Evolutionary conservation across 1,284 basidiomycete species (phyloP).

Genomic region (Apiotrichum veenhuisii): DNA sequence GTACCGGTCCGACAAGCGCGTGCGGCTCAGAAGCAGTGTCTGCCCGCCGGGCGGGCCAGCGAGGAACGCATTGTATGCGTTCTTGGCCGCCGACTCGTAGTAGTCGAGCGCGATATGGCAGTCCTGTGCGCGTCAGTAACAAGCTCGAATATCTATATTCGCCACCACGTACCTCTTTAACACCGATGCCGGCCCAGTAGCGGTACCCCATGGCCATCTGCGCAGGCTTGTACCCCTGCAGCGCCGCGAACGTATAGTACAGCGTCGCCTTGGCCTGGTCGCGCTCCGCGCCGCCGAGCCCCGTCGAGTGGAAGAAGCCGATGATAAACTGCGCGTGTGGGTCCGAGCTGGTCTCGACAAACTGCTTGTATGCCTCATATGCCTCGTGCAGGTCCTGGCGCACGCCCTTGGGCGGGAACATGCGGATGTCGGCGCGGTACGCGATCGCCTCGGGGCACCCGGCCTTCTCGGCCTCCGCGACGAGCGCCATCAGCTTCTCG

Average conservation of each 20-base stretch:
- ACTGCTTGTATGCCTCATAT: slow-evolving; percentile 18
- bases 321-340: slow-evolving; percentile 77
- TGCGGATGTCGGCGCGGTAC: slow-evolving; percentile 64
- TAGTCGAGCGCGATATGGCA: slow-evolving; percentile 76
- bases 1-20: slow-evolving; percentile 79
- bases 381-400: slow-evolving; percentile 36
- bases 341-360: slow-evolving; percentile 54
- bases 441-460: slow-evolving; percentile 74
- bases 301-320: slow-evolving; percentile 82
- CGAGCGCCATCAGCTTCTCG: slow-evolving; percentile 68
- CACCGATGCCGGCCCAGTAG: slow-evolving; percentile 93
- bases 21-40: slow-evolving; percentile 75
- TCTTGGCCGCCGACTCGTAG: slow-evolving; percentile 81
- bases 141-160: background rate
- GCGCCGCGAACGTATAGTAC: slow-evolving; percentile 89
- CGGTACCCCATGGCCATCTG: slow-evolving; percentile 92
- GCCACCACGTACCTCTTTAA: slow-evolving; percentile 61
- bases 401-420: slow-evolving; percentile 52
- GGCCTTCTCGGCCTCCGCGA: slow-evolving; percentile 71
- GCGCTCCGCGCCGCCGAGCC: slow-evolving; percentile 61
- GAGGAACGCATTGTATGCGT: slow-evolving; percentile 71
- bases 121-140: slow-evolving; percentile 46
- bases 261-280: slow-evolving; percentile 64
- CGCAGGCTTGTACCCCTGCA: slow-evolving; percentile 77
- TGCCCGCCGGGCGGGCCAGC: slow-evolving; percentile 87